These are phyloP conservation scores for Nidularia sp. DNA, from an alignment of 768 basidiomycete species.

Conservation along the genomic window DNA sequence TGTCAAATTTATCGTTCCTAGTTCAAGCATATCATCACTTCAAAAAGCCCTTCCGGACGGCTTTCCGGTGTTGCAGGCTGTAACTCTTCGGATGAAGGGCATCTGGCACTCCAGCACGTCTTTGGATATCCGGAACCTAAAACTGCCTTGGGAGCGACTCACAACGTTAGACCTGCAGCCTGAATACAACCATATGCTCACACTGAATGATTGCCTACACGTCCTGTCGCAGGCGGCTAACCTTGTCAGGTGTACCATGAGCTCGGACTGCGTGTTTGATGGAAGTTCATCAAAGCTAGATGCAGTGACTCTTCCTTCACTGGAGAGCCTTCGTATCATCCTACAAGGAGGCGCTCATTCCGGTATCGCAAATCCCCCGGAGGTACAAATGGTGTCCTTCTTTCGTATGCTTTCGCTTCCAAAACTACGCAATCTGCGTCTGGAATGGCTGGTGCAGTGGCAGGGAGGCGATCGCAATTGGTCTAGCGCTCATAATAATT, in stretches of 20 bases:
- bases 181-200: slow-evolving; percentile 24
- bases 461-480: slow-evolving; percentile 6
- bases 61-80: slow-evolving; percentile 23
- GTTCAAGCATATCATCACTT: slow-evolving; percentile 17
- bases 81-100: slow-evolving; percentile 26
- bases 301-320: slow-evolving; percentile 17
- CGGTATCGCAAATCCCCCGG: slow-evolving; percentile 9
- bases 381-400: slow-evolving; percentile 22
- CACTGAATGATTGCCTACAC: slow-evolving; percentile 28
- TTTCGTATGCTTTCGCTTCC: slow-evolving; percentile 23
- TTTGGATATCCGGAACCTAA: slow-evolving; percentile 17
- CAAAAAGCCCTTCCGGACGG: slow-evolving; percentile 14
- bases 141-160: slow-evolving; percentile 36
- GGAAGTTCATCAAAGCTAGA: slow-evolving; percentile 1
- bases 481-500: slow-evolving; percentile 17
- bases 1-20: slow-evolving; percentile 28
- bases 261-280: slow-evolving; percentile 23
- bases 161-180: slow-evolving; percentile 30
- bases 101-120: slow-evolving; percentile 10
- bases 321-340: slow-evolving; percentile 27
- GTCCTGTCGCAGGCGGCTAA: slow-evolving; percentile 26
- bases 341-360: slow-evolving; percentile 18
- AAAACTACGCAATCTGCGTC: slow-evolving; percentile 21
- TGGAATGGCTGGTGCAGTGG: slow-evolving; percentile 28
- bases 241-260: slow-evolving; percentile 26